phyloP scores from a whole-genome alignment of 768 basidiomycete species.

The Pisolithus microcarpus region DNA sequence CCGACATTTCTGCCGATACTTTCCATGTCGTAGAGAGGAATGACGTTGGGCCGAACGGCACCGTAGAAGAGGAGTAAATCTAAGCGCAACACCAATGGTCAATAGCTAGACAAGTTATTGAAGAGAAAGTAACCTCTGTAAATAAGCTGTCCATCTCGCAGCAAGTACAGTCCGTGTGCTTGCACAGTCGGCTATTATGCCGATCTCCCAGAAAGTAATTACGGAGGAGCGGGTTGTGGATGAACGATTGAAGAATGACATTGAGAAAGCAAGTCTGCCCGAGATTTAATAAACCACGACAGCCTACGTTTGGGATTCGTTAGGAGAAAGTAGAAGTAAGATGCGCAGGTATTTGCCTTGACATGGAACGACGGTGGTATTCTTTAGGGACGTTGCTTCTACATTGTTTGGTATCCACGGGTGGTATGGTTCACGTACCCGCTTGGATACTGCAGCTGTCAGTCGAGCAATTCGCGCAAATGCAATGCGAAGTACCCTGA shows the following conservation, averaged over 20 bases:
- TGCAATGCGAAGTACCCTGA: constrained; percentile 36
- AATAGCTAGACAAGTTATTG: background rate
- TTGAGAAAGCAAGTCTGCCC: constrained; percentile 95
- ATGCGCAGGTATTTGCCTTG: constrained; percentile 44
- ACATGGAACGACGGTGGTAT: constrained; percentile 53
- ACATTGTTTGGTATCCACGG: constrained; percentile 41
- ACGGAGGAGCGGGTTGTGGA: constrained; percentile 83
- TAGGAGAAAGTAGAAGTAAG: background rate
- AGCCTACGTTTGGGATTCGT: constrained; percentile 37
- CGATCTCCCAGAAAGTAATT: constrained; percentile 88
- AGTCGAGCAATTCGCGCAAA: background rate
- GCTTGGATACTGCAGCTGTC: constrained; percentile 28
- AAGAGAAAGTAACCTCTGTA: constrained; percentile 45
- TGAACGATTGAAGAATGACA: constrained; percentile 81
- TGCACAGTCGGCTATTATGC: constrained; percentile 72
- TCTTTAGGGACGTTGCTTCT: constrained; percentile 41
- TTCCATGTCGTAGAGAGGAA: constrained; percentile 84
- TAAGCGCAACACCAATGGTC: background rate
- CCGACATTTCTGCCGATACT: constrained; percentile 69
- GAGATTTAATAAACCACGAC: constrained; percentile 81
- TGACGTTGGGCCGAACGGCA: constrained; percentile 73
- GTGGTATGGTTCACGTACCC: constrained; percentile 40
- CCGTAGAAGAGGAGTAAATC: constrained; percentile 26
- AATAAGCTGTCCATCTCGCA: constrained; percentile 93
- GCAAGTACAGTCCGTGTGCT: constrained; percentile 67